These are phyloP conservation scores for Vitis rotundifolia DNA, from an alignment of 164 flowering plant genomes.

Conservation along the genomic window DNA sequence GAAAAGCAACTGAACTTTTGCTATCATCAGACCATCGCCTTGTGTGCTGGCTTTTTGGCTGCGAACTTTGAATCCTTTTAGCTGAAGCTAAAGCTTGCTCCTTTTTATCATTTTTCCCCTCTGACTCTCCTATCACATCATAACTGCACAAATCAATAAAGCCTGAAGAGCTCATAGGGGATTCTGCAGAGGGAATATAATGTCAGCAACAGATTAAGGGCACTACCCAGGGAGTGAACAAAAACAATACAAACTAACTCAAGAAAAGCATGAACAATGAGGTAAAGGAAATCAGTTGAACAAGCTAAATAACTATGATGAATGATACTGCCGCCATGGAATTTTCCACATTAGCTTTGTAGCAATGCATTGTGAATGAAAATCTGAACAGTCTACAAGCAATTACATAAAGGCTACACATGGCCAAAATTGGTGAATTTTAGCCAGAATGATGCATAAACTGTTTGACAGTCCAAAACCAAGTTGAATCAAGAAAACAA, in stretches of 20 bases:
- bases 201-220: background rate
- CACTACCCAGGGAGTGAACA: background rate
- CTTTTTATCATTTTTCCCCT: background rate
- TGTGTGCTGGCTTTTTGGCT: background rate
- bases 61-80: background rate
- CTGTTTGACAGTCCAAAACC: background rate
- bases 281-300: too few species aligned
- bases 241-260: background rate
- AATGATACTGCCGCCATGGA: background rate
- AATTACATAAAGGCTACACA: background rate
- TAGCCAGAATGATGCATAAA: background rate
- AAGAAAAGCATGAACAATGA: background rate
- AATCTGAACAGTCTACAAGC: background rate
- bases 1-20: background rate
- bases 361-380: background rate
- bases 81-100: background rate
- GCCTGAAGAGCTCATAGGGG: background rate
- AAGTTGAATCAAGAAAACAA: background rate
- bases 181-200: background rate
- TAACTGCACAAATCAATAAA: background rate
- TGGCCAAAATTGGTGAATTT: background rate
- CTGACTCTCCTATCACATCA: background rate
- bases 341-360: background rate
- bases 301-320: too few species aligned
- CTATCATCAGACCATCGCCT: slow-evolving; percentile 2